Percentiles rank a stretch among this genome's conserved stretches.
These are phyloP conservation scores for Phytophthora litchii DNA, from an alignment of 352 stramenopile genomes.

Conservation along the genomic window DNA sequence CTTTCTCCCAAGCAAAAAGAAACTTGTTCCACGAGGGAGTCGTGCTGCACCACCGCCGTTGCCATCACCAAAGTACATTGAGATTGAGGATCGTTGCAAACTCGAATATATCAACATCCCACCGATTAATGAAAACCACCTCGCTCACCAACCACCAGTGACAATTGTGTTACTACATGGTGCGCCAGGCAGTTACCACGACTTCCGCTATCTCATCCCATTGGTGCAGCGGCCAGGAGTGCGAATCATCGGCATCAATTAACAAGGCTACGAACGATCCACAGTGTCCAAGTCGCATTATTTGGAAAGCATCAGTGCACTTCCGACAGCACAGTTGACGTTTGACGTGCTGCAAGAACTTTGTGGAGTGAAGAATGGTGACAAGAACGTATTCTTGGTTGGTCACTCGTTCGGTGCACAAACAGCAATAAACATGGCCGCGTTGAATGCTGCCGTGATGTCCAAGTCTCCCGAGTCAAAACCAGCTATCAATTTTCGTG, in stretches of 20 bases:
- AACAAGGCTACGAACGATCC: constrained; percentile 36
- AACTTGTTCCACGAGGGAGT: constrained; percentile 10
- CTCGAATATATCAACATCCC: constrained; percentile 41
- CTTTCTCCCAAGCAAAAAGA: constrained; percentile 16
- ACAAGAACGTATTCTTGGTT: constrained; percentile 42
- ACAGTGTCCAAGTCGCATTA: constrained; percentile 23
- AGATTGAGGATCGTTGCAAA: constrained; percentile 30
- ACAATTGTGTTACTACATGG: constrained; percentile 61
- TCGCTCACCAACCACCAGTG: background rate
- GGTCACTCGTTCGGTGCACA: constrained; percentile 58
- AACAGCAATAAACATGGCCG: constrained; percentile 47
- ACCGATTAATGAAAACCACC: background rate
- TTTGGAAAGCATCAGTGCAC: constrained; percentile 37
- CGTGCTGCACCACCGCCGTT: constrained; percentile 29
- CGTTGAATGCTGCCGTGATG: constrained; percentile 17
- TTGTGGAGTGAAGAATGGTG: background rate
- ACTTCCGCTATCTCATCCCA: constrained; percentile 58
- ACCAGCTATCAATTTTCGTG: constrained; percentile 18
- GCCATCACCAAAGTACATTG: constrained; percentile 22
- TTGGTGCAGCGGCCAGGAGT: constrained; percentile 10
- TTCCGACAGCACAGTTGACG: constrained; percentile 34
- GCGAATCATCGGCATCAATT: constrained; percentile 37
- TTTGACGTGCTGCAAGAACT: constrained; percentile 32
- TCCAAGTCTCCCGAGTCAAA: background rate
- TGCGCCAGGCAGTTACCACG: constrained; percentile 47